Evolutionary conservation across 2,329 filamentous ascomycete genomes (phyloP).

Genomic region (Epichloe brachyelytri): DNA sequence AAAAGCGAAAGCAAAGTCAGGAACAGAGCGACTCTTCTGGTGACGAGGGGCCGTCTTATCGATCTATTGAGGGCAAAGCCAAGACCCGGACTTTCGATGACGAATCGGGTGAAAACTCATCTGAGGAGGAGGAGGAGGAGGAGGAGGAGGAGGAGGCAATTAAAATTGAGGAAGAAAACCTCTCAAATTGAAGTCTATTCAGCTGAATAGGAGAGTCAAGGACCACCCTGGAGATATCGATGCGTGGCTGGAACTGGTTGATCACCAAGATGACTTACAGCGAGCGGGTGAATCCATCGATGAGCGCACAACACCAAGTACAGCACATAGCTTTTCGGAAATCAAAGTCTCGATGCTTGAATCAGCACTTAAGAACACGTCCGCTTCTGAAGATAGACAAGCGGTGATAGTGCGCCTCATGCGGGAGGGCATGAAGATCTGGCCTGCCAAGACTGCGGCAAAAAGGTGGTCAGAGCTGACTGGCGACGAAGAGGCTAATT

Average conservation of each 20-base stretch:
- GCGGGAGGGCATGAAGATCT: constrained; percentile 59
- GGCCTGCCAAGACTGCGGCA: constrained; percentile 49
- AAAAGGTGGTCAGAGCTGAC: constrained; percentile 50
- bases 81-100: constrained; percentile 36
- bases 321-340: constrained; percentile 58
- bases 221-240: constrained; percentile 53
- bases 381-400: constrained; percentile 35
- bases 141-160: constrained; percentile 19
- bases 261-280: constrained; percentile 61
- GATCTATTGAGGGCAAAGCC: constrained; percentile 52
- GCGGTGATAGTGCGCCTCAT: constrained; percentile 56
- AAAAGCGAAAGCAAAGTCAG: constrained; percentile 27
- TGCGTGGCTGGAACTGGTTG: constrained; percentile 66
- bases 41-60: constrained; percentile 43
- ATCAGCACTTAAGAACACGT: constrained; percentile 53
- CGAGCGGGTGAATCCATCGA: constrained; percentile 30
- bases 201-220: constrained; percentile 51
- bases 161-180: constrained; percentile 25
- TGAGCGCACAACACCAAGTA: constrained; percentile 39
- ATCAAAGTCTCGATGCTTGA: constrained; percentile 72
- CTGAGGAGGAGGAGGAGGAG: constrained; percentile 21
- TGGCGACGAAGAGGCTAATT: constrained; percentile 18
- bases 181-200: constrained; percentile 40
- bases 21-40: constrained; percentile 27
- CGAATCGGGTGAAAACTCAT: constrained; percentile 35